Conservation (phyloP, 1,139 yeast species). For the Magnusiomyces sp. region DNA sequence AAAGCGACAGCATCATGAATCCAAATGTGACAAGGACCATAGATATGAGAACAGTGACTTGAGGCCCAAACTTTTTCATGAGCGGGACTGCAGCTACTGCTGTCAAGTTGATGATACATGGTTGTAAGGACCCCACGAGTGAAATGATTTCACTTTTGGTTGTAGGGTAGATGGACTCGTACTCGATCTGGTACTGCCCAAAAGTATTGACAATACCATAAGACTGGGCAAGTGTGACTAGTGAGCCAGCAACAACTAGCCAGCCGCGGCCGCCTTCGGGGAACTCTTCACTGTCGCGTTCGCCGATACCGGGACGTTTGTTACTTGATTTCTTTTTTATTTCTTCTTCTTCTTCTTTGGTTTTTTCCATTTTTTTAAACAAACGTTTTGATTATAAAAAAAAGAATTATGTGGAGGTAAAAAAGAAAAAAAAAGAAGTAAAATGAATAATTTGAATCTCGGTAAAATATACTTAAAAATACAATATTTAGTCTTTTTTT, state of each 20-base stretch:
- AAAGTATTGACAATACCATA: constrained; percentile 46
- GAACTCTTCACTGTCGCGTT: constrained; percentile 21
- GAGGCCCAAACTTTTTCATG: constrained; percentile 40
- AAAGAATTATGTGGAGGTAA: no score
- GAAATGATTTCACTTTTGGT: constrained; percentile 34
- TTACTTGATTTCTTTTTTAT: no score
- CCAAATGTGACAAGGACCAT: constrained; percentile 42
- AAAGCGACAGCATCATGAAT: constrained; percentile 44
- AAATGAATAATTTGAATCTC: no score
- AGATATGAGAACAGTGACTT: constrained; percentile 33
- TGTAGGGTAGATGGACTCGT: constrained; percentile 40
- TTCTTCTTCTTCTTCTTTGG: no score
- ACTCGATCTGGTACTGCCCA: constrained; percentile 53
- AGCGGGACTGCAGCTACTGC: constrained; percentile 41
- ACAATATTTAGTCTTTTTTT: no score
- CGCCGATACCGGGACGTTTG: no score
- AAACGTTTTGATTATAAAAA: no score
- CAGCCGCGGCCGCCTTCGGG: no score
- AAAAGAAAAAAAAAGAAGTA: no score
- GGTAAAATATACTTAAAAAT: no score
- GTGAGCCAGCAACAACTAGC: constrained; percentile 24
- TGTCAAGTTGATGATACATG: constrained; percentile 40
- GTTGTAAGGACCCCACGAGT: constrained; percentile 47
- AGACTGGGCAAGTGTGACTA: constrained; percentile 21
- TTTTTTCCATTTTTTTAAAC: no score